Base-by-base conservation (phyloP, 805 yeast genomes). In the Limtongia smithiae region DNA sequence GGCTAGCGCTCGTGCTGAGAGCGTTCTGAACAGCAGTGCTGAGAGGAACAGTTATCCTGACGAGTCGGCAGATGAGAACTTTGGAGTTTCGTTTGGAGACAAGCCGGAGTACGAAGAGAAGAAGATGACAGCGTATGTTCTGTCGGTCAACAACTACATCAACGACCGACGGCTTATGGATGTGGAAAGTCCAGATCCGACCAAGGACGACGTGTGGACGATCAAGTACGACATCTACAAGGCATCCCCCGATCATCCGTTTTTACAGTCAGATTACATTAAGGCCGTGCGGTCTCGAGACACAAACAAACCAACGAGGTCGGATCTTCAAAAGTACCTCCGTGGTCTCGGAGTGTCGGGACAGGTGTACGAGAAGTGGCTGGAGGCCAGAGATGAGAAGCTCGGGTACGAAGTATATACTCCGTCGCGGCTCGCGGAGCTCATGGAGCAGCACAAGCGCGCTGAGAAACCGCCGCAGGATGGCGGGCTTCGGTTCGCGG, bases 271-370 rank as follows among this genome's bases (percentile, higher is more conserved):
- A 41, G 32, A 24, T 18, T 17, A 17, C n/a, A 2, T 18, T 15
- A 27, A 24, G n/a, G 14, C 12, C 41, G 1, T 32, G 17, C 28
- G 14, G 14, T 4, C 35, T n/a, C 34, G 20, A 24, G 14, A 14
- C 27, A 14, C 25, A 17, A 35, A 28, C 33, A 11, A 14, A 3
- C 17, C 25, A 11, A 17, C 17, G 9, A n/a, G n/a, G n/a, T 33
- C 42, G 24, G 20, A 8, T 21, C 18, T 20, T 14, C 68, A 64
- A 43, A 36, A 41, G 20, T 42, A 50, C 3, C 54, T 70, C 33
- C 60, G 76, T 20, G 36, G 47, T 5, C 59, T 65, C 32, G 66
- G 68, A 17, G 50, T 57, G 32, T 58, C 60, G 28, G 73, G 74
- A 5, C 40, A 35, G n/a, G 47, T 33, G 44, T 52, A 63, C 41